Evolutionary conservation across 1,284 basidiomycete genomes (phyloP), one percentile per base, ranked within the genome.

Genomic region (Cutaneotrichosporon spelunceum): DNA sequence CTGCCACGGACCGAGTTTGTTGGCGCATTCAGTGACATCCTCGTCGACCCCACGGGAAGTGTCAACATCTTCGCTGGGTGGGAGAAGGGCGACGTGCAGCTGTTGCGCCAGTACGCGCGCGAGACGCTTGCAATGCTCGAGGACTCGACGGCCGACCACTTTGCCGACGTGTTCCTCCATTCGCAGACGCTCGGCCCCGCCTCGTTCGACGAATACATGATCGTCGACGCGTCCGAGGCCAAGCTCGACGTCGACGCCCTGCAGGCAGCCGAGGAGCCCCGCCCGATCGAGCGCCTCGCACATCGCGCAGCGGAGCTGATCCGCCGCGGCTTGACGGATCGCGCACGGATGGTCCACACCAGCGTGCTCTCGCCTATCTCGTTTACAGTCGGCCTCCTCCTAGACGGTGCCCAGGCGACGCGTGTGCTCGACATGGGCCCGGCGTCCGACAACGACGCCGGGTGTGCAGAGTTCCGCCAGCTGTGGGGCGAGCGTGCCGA

Each of bases 401-500:
- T 91, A 63, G 83, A 92, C 66, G 81, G 85, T 0, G 81, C 84
- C 3, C 80, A 89, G 62, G 90, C 91, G 2, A 87, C 87, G 65
- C 86, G 90, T 11, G 84, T 95, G 1, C 89, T 97, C 21, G 93
- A 95, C 70, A 88, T 91, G 67, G 93, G 93, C 1, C 93, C 96
- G 0, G 76, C 88, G 0, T 88, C 85, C 0, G 57, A 73, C 54
- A 81, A 85, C 0, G 79, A 74, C 21, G 80, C 75, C 1, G 79
- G 77, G 7, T 61, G 62, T 30, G 80, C 84, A 48, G 81, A 80
- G 1, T 99, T 97, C 83, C 85, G 88, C 39, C 83, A 86, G 3
- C 83, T 99, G 65, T 99, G 96, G 96, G 95, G 94, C 1, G 82
- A 86, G 54, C 91, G 91, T 73, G 88, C 94, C 0, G 95, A 99